A percentile compares a stretch with the other conserved stretches of the same genome.
Evolutionary conservation across 192 early-diverging fungal species (phyloP).

Genomic region (Coemansia sp.): DNA sequence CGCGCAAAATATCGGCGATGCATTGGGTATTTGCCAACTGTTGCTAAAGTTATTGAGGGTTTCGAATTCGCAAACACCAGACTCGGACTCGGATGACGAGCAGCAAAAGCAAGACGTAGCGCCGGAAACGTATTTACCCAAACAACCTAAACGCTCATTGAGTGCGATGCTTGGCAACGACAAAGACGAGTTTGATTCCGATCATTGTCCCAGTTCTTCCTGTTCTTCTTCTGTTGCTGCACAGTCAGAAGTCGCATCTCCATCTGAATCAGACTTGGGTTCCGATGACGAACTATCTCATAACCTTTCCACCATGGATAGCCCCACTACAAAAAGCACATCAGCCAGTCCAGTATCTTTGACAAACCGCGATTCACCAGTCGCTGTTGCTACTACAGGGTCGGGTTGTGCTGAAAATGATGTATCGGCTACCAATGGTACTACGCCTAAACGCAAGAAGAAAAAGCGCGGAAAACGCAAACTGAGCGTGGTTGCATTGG

Average conservation of each 20-base stretch:
- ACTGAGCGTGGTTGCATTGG: too few species aligned
- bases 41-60: not conserved
- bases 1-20: not conserved
- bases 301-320: too few species aligned
- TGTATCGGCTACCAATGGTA: not conserved
- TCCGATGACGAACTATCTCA: too few species aligned
- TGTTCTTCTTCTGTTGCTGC: not conserved
- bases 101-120: too few species aligned
- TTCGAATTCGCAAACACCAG: not conserved
- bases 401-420: not conserved
- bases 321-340: too few species aligned
- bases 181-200: not conserved
- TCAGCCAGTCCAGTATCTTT: too few species aligned
- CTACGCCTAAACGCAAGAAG: conserved; percentile 18
- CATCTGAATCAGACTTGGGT: not conserved
- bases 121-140: not conserved
- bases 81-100: not conserved
- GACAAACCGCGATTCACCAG: too few species aligned
- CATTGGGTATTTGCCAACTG: not conserved
- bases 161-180: not conserved
- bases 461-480: conserved; percentile 14
- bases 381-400: not conserved
- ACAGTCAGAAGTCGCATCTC: not conserved
- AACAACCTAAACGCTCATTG: not conserved
- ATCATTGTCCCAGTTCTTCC: too few species aligned